A percentile compares a stretch with the other conserved stretches of the same genome.
Conservation (phyloP, 345 rosid species). For the Raphanus sativus region DNA sequence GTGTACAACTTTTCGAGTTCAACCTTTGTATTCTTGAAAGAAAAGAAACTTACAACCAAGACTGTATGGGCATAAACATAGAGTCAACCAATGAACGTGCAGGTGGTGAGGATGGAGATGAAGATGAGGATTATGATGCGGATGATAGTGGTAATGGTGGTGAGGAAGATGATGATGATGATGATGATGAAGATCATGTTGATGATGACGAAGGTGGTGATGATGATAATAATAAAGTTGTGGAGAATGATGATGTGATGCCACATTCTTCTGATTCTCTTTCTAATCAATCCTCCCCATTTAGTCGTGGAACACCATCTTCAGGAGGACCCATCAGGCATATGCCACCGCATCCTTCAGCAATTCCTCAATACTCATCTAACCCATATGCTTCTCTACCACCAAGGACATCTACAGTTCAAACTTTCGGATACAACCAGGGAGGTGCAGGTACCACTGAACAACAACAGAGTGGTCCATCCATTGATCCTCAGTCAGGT, state of each 20-base stretch:
- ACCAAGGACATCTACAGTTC: slow-evolving; percentile 57
- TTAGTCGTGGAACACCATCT: slow-evolving; percentile 30
- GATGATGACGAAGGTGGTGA: background rate
- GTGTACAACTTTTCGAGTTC: slow-evolving; percentile 3
- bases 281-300: background rate
- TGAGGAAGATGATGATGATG: too few relatives aligned
- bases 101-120: background rate
- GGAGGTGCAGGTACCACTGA: slow-evolving; percentile 52
- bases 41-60: too few relatives aligned
- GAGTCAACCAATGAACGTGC: background rate
- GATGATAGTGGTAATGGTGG: too few relatives aligned
- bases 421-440: slow-evolving; percentile 58
- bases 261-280: background rate
- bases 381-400: slow-evolving; percentile 62
- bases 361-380: slow-evolving; percentile 82
- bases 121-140: background rate
- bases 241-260: background rate
- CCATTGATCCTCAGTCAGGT: slow-evolving; percentile 55
- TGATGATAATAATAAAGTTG: background rate
- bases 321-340: slow-evolving; percentile 78
- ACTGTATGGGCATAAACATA: too few relatives aligned
- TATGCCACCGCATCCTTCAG: slow-evolving; percentile 80
- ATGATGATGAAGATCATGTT: background rate
- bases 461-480: too few relatives aligned
- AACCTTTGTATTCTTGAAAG: too few relatives aligned